Percentiles rank a stretch among this genome's conserved stretches.
phyloP scores from a whole-genome alignment of 2,329 filamentous ascomycete genomes.

The Aschersonia sp. region DNA sequence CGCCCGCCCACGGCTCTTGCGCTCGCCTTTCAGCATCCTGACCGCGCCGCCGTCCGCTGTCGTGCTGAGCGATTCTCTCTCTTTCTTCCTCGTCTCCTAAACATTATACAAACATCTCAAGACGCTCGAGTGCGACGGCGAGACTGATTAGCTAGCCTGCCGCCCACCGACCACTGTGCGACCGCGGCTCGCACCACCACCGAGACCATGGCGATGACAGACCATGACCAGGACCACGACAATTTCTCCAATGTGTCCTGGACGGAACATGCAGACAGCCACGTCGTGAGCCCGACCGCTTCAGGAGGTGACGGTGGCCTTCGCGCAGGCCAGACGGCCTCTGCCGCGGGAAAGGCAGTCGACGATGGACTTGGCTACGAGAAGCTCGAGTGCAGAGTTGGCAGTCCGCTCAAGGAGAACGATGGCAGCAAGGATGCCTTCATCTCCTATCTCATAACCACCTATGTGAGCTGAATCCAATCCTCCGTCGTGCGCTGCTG shows the following conservation, averaged over 20 bases:
- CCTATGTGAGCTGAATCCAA: slow-evolving; percentile 43
- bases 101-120: too few species aligned
- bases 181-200: background rate
- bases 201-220: slow-evolving; percentile 24
- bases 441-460: slow-evolving; percentile 88
- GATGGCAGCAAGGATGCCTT: slow-evolving; percentile 94
- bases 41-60: too few species aligned
- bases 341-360: slow-evolving; percentile 26
- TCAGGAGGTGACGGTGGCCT: slow-evolving; percentile 13
- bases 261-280: slow-evolving; percentile 38
- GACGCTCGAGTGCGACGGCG: too few species aligned
- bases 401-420: slow-evolving; percentile 80
- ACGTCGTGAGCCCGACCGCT: slow-evolving; percentile 3
- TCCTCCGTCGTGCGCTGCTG: background rate
- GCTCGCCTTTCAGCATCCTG: too few species aligned
- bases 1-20: too few species aligned
- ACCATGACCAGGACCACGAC: slow-evolving; percentile 44
- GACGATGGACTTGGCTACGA: slow-evolving; percentile 54
- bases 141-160: background rate
- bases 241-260: slow-evolving; percentile 75
- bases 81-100: too few species aligned
- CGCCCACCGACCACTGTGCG: background rate
- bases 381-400: slow-evolving; percentile 69
- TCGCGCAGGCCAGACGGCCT: slow-evolving; percentile 25
- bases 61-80: too few species aligned